phyloP scores from a whole-genome alignment of 192 early-diverging fungal species.

The Chytriomyces hyalinus region DNA sequence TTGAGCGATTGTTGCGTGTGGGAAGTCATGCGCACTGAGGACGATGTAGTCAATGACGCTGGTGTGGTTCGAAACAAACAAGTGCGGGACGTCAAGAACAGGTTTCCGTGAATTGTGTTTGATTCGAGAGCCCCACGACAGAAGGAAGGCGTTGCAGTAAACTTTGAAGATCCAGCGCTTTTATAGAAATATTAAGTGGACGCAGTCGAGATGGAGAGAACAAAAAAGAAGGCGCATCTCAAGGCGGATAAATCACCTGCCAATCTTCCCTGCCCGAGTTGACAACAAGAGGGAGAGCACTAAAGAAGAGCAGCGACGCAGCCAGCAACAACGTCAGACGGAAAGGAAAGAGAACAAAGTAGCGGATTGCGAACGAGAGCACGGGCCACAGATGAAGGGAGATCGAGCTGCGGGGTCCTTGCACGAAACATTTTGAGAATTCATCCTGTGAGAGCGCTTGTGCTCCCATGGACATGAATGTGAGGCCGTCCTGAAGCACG shows the following conservation, averaged over 20 bases:
- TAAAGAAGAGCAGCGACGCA: slow-evolving; percentile 51
- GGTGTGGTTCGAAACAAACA: slow-evolving; percentile 66
- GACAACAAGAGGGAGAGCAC: slow-evolving; percentile 50
- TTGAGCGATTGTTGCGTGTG: slow-evolving; percentile 61
- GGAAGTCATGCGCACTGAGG: slow-evolving; percentile 54
- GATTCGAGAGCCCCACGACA: slow-evolving; percentile 56
- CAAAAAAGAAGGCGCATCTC: not conserved
- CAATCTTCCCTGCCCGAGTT: slow-evolving; percentile 42
- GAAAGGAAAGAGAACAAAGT: slow-evolving; percentile 53
- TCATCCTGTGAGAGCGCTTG: slow-evolving; percentile 60
- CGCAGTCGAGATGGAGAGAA: slow-evolving; percentile 14
- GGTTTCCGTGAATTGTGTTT: slow-evolving; percentile 53
- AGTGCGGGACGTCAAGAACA: slow-evolving; percentile 45
- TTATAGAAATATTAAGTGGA: slow-evolving; percentile 4
- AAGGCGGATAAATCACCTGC: slow-evolving; percentile 30
- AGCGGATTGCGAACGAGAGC: slow-evolving; percentile 42
- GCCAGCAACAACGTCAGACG: slow-evolving; percentile 39
- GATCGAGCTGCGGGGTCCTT: slow-evolving; percentile 51
- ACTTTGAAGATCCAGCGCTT: slow-evolving; percentile 52
- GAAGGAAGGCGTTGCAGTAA: slow-evolving; percentile 59
- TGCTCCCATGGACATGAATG: slow-evolving; percentile 59
- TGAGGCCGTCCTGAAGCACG: slow-evolving; percentile 56
- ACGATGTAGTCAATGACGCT: slow-evolving; percentile 61
- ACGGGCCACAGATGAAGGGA: slow-evolving; percentile 40
- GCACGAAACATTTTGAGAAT: slow-evolving; percentile 59